Conservation (phyloP, 202 grass and related monocot genomes). For the Setaria italica region DNA sequence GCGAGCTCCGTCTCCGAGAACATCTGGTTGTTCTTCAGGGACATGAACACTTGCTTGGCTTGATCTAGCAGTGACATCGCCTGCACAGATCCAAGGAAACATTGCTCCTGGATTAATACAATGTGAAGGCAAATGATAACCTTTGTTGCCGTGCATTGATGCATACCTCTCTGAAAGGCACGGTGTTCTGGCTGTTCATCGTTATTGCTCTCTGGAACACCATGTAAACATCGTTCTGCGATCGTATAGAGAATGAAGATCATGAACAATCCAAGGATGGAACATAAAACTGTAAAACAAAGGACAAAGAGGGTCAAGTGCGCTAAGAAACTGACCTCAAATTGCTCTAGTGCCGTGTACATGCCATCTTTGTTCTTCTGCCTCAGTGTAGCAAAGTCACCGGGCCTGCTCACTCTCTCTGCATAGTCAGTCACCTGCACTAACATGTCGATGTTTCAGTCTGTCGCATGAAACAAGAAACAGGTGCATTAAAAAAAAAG, state of each 20-base stretch:
- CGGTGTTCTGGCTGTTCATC: conserved; percentile 72
- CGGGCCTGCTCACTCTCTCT: conserved; percentile 78
- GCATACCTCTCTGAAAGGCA: conserved; percentile 73
- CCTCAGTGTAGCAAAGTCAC: conserved; percentile 85
- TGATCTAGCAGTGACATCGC: conserved; percentile 66
- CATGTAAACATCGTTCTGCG: conserved; percentile 79
- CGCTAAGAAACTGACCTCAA: conserved; percentile 59
- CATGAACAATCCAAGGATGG: neutral
- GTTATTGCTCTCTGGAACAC: conserved; percentile 87
- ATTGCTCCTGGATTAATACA: neutral
- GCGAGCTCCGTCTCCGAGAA: conserved; percentile 62
- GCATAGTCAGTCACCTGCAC: conserved; percentile 69
- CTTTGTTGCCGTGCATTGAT: neutral
- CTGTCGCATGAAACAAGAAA: neutral
- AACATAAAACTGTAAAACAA: neutral
- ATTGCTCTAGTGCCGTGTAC: conserved; percentile 80
- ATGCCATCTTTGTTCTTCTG: conserved; percentile 96
- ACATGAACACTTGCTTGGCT: conserved; percentile 83
- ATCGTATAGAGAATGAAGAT: conserved; percentile 29
- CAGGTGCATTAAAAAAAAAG: neutral
- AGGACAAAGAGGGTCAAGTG: neutral
- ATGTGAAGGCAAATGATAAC: neutral
- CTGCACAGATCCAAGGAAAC: conserved; percentile 50
- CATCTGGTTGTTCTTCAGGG: conserved; percentile 67
- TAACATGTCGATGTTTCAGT: neutral